Evolutionary conservation across 1,284 basidiomycete species (phyloP), one percentile per base, ranked within the genome.

Genomic region (Sanghuangporus sanghuang): DNA sequence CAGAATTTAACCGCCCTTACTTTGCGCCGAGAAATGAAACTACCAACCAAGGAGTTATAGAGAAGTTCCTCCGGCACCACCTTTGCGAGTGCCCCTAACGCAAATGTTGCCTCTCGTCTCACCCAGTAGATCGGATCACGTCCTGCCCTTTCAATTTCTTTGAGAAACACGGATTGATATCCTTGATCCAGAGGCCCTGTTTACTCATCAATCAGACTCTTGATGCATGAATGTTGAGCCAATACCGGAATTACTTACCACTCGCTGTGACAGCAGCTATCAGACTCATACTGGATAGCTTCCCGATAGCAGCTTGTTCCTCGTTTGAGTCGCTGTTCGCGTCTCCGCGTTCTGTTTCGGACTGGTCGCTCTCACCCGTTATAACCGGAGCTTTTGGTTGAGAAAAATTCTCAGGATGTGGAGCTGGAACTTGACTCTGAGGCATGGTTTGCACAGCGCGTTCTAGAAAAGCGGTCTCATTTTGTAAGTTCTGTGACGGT

Each of bases 261-360:
- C 84, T 85, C 7, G 89, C 87, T 39, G 88, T 84, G 38, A 95
- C 87, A 6, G 92, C 90, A 40, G 93, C 93, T 76, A 98, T 92
- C 63, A 98, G 77, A 72, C 93, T 95, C 89, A 98, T 94, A 66
- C 94, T 95, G 6, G 93, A 92, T 61, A 96, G 81, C 64, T 95
- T 84, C 2, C 95, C 96, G 16, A 96, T 84, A 1, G 92, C 87
- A 12, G 92, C 93, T 72, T 96, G 93, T 36, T 65, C 64, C 18
- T 65, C 64, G 39, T 42, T 65, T 32, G 59, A 62, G 18, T 62
- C 64, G 18, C 32, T 36, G 42, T 44, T 27, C 27, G 16, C n/a
- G 6, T 60, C 63, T 2, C 32, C 42, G 16, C 42, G 56, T 12
- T 62, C 64, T 46, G 38, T 52, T 11, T 35, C 27, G 12, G 42